phyloP scores from a whole-genome alignment of 768 basidiomycete species.

The Lactarius trivialis region DNA sequence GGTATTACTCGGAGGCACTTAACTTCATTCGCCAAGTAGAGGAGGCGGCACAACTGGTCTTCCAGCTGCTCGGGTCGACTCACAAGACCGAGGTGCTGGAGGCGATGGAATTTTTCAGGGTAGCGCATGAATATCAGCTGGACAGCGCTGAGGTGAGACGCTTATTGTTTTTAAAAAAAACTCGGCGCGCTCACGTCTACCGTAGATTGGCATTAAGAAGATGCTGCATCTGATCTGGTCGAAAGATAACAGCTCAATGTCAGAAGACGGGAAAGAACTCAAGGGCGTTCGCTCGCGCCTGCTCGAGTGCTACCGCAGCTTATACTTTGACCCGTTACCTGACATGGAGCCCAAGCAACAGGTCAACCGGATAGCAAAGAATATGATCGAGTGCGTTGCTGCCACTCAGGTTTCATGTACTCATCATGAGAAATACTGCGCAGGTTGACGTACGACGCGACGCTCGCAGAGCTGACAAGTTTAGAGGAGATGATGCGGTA shows the following conservation, averaged over 20 bases:
- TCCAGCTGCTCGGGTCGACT: constrained; percentile 77
- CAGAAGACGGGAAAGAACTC: constrained; percentile 66
- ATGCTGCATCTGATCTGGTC: constrained; percentile 98
- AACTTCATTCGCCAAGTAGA: constrained; percentile 71
- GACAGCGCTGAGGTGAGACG: constrained; percentile 58
- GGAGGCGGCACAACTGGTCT: constrained; percentile 61
- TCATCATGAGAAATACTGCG: not conserved
- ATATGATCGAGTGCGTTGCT: constrained; percentile 83
- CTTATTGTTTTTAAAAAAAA: too few relatives aligned
- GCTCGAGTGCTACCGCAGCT: constrained; percentile 76
- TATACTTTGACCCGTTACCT: constrained; percentile 84
- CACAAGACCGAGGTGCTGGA: constrained; percentile 80
- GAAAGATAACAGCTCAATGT: constrained; percentile 83
- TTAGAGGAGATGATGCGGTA: constrained; percentile 95
- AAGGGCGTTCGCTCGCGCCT: constrained; percentile 85
- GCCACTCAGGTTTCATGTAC: not conserved
- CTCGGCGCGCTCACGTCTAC: not conserved
- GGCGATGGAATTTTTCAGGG: constrained; percentile 84
- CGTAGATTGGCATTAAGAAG: constrained; percentile 82
- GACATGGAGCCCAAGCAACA: constrained; percentile 77
- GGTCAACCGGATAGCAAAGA: constrained; percentile 88
- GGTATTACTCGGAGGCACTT: constrained; percentile 82
- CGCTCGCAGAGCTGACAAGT: constrained; percentile 90
- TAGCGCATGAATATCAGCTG: constrained; percentile 75
- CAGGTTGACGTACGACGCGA: constrained; percentile 87